Conservation (phyloP, 2,329 filamentous ascomycete species). For the Ceratocystis colombiana region DNA sequence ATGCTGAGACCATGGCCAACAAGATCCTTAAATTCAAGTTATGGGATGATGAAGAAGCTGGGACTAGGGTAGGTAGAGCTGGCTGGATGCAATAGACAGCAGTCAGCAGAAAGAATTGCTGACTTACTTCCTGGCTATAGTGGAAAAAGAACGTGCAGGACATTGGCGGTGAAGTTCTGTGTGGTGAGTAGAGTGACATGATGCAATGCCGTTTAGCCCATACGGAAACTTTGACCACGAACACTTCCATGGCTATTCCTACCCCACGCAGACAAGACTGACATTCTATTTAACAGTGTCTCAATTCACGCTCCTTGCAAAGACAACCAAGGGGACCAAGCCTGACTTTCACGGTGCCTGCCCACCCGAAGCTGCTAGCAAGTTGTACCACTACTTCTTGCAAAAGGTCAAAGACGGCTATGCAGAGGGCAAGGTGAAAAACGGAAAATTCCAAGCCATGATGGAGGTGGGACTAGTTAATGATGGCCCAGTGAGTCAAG, state of each 20-base stretch:
- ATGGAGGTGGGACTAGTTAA: slow-evolving; percentile 95
- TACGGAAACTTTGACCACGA: too few species aligned
- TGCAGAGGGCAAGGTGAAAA: slow-evolving; percentile 64
- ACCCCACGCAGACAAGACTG: neutral
- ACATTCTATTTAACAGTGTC: slow-evolving; percentile 52
- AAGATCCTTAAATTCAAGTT: slow-evolving; percentile 85
- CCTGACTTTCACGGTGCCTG: slow-evolving; percentile 90
- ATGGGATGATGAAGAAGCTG: slow-evolving; percentile 69
- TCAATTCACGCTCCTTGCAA: slow-evolving; percentile 88
- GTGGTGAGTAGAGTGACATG: slow-evolving; percentile 48
- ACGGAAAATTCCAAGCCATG: slow-evolving; percentile 97
- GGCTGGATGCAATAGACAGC: slow-evolving; percentile 16
- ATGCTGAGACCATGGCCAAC: slow-evolving; percentile 69
- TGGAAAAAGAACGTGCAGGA: slow-evolving; percentile 90
- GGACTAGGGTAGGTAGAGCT: slow-evolving; percentile 51
- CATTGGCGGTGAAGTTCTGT: slow-evolving; percentile 84
- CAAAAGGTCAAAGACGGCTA: slow-evolving; percentile 65
- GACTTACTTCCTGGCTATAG: slow-evolving; percentile 36
- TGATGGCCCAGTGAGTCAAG: slow-evolving; percentile 54
- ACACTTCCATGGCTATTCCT: too few species aligned
- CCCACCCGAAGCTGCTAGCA: slow-evolving; percentile 63
- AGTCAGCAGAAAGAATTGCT: neutral
- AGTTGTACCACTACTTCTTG: slow-evolving; percentile 76
- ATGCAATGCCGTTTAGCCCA: too few species aligned
- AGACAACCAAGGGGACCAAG: slow-evolving; percentile 91